A percentile compares a stretch with the other conserved stretches of the same genome.
These are phyloP conservation scores for Fusarium clavum DNA, from an alignment of 2,329 filamentous ascomycete genomes.

Conservation along the genomic window DNA sequence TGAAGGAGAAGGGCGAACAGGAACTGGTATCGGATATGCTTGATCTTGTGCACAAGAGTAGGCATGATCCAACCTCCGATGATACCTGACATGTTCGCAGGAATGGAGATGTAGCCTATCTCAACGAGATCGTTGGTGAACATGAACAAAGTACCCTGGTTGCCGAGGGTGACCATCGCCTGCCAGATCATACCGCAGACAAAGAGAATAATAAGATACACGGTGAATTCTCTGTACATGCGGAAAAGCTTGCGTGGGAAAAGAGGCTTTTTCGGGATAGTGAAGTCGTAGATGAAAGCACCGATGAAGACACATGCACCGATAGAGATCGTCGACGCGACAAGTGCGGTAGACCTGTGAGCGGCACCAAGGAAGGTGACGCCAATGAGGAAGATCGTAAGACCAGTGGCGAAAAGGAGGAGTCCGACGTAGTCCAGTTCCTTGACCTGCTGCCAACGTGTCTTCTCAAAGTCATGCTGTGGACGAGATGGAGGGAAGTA, in stretches of 20 bases:
- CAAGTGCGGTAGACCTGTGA: conserved; percentile 4
- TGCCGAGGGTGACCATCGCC: neutral
- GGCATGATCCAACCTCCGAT: conserved; percentile 25
- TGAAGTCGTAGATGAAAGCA: conserved; percentile 18
- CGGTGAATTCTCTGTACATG: conserved; percentile 16
- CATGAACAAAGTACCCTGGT: conserved; percentile 16
- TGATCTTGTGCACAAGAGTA: conserved; percentile 14
- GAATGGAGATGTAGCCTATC: conserved; percentile 8
- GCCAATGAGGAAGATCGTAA: neutral
- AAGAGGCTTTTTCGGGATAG: neutral
- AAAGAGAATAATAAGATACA: conserved; percentile 11
- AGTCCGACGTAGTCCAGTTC: conserved; percentile 19
- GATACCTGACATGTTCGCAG: neutral
- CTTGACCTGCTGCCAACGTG: conserved; percentile 19
- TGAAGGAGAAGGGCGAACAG: conserved; percentile 10
- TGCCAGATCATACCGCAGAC: conserved; percentile 21
- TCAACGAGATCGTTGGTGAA: conserved; percentile 11
- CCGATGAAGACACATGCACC: conserved; percentile 13
- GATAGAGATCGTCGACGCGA: conserved; percentile 1
- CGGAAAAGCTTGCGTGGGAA: conserved; percentile 12
- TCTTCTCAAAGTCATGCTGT: conserved; percentile 18
- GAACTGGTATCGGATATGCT: conserved; percentile 20
- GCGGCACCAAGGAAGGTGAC: conserved; percentile 12
- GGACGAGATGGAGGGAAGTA: conserved; percentile 16
- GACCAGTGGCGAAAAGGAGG: conserved; percentile 6